Percentiles rank a stretch among this genome's conserved stretches.
Conservation (phyloP, 305 asterid genomes). For the Euphrasia arctica region DNA sequence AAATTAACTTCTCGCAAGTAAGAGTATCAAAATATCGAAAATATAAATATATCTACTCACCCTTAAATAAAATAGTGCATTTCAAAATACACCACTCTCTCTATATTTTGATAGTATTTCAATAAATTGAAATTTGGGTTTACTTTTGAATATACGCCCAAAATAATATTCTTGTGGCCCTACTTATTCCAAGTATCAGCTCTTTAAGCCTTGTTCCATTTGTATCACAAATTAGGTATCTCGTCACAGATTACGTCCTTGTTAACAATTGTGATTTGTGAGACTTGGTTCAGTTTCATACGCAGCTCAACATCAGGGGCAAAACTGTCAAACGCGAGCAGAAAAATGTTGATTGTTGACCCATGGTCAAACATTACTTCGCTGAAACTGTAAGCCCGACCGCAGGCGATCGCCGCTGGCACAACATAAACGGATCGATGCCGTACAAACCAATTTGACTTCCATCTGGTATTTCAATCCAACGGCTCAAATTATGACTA, state of each 20-base stretch:
- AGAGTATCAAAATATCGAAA: too few relatives aligned
- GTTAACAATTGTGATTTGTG: neutral
- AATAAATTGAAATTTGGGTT: too few relatives aligned
- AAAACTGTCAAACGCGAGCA: neutral
- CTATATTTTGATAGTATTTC: too few relatives aligned
- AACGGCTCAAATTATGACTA: slow-evolving; percentile 3
- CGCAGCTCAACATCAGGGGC: slow-evolving; percentile 1
- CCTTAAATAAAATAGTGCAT: too few relatives aligned
- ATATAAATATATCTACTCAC: too few relatives aligned
- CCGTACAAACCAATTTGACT: neutral
- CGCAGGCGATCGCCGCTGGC: neutral
- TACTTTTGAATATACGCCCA: too few relatives aligned
- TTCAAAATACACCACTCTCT: too few relatives aligned
- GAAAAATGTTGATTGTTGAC: neutral
- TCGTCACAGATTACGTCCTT: neutral
- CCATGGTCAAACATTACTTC: neutral
- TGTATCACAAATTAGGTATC: neutral
- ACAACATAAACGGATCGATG: neutral
- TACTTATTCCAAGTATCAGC: slow-evolving; percentile 12
- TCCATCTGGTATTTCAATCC: slow-evolving; percentile 4
- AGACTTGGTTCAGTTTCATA: neutral
- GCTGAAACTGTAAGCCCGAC: neutral
- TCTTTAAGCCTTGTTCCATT: neutral
- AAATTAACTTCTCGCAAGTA: too few relatives aligned
- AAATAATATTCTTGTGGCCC: slow-evolving; percentile 1